These are phyloP conservation scores for Salix suchowensis DNA, from an alignment of 345 rosid species.

Conservation along the genomic window DNA sequence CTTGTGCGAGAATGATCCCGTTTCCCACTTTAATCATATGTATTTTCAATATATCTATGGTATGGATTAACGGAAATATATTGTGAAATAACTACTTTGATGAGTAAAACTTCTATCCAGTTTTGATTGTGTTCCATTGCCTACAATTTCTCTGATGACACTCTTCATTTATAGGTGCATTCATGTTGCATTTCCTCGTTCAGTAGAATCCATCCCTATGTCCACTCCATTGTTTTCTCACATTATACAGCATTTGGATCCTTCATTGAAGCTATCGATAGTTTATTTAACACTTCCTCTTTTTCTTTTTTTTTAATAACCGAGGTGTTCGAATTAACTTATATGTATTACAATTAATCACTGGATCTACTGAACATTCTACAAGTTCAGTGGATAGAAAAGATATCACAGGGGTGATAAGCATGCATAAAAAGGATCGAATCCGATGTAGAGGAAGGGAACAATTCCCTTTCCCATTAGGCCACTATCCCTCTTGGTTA, in stretches of 20 bases:
- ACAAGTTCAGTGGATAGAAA: too few species aligned
- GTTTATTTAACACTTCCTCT: too few species aligned
- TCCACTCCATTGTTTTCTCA: background rate
- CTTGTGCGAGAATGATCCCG: background rate
- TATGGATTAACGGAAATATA: background rate
- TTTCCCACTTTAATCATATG: background rate
- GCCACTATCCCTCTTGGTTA: background rate
- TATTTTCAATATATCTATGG: background rate
- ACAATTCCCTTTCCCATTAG: too few species aligned
- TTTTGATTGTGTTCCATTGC: background rate
- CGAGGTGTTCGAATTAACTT: fast-evolving
- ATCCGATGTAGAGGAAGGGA: too few species aligned
- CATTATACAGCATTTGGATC: background rate
- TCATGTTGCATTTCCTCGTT: background rate
- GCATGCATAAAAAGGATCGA: too few species aligned
- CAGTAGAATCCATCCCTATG: background rate
- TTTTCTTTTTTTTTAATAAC: too few species aligned
- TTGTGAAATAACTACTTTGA: background rate
- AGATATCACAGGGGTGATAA: too few species aligned
- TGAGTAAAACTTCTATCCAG: background rate
- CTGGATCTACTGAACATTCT: too few species aligned
- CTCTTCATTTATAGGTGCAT: background rate
- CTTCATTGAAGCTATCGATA: too few species aligned
- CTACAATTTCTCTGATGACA: too few species aligned
- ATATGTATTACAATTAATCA: fast-evolving